These are phyloP conservation scores for Cryphonectria naterciae DNA, from an alignment of 2,329 filamentous ascomycete species.

Conservation along the genomic window DNA sequence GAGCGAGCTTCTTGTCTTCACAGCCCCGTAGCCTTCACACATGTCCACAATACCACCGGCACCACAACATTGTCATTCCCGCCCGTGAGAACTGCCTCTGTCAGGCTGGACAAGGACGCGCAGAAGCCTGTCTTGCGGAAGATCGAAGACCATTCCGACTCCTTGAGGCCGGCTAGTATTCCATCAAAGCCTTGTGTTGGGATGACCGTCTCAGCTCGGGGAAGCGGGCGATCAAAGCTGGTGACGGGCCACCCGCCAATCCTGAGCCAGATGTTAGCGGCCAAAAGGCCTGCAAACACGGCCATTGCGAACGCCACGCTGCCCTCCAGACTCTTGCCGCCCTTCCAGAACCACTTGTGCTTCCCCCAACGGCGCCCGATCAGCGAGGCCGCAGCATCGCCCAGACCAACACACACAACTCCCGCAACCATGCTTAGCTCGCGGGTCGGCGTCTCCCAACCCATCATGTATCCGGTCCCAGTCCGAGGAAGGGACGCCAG, in stretches of 20 bases:
- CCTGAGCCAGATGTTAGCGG: slow-evolving; percentile 73
- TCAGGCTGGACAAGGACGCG: slow-evolving; percentile 81
- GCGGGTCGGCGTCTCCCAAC: slow-evolving; percentile 75
- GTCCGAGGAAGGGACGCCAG: slow-evolving; percentile 69
- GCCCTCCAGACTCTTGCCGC: slow-evolving; percentile 93
- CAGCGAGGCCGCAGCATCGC: slow-evolving; percentile 89
- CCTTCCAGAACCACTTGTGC: slow-evolving; percentile 94
- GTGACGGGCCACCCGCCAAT: slow-evolving; percentile 79
- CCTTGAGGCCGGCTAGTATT: slow-evolving; percentile 34
- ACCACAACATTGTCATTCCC: slow-evolving; percentile 99
- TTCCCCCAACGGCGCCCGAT: slow-evolving; percentile 86
- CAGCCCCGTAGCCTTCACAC: slow-evolving; percentile 70
- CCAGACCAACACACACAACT: slow-evolving; percentile 91
- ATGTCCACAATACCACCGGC: slow-evolving; percentile 88
- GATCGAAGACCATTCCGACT: slow-evolving; percentile 53
- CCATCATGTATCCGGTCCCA: slow-evolving; percentile 59
- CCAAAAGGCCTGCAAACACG: slow-evolving; percentile 74
- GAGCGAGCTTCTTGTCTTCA: background rate
- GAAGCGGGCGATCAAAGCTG: slow-evolving; percentile 50
- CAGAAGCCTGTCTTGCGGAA: slow-evolving; percentile 74
- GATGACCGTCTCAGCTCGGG: background rate
- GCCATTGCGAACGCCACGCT: slow-evolving; percentile 79
- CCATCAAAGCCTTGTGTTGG: slow-evolving; percentile 13
- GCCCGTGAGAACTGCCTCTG: slow-evolving; percentile 92
- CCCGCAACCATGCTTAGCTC: slow-evolving; percentile 92